Evolutionary conservation across 2,329 filamentous ascomycete species (phyloP).

Genomic region (Camillea tinctor): DNA sequence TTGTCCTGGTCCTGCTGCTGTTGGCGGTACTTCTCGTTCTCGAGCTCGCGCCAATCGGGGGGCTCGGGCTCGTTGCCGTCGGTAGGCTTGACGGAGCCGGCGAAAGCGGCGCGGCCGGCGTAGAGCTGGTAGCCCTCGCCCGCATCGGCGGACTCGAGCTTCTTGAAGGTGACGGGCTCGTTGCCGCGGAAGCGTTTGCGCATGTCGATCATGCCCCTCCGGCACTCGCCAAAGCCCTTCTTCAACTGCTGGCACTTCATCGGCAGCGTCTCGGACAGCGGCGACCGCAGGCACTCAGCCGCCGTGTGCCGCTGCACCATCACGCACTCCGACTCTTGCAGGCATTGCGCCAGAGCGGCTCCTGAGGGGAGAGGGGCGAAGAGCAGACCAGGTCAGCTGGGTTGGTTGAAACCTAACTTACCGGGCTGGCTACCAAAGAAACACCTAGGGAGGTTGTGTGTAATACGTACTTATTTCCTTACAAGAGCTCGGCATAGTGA

Average conservation of each 20-base stretch:
- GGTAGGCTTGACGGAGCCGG: conserved; percentile 61
- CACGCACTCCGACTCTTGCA: conserved; percentile 95
- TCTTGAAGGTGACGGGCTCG: conserved; percentile 70
- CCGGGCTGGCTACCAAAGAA: conserved; percentile 10
- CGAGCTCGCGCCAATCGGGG: conserved; percentile 61
- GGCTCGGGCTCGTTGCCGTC: conserved; percentile 64
- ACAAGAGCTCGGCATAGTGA: conserved; percentile 87
- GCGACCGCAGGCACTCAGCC: conserved; percentile 81
- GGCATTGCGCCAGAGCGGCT: conserved; percentile 87
- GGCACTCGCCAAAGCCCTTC: conserved; percentile 91
- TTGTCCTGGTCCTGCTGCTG: conserved; percentile 30
- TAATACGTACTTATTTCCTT: conserved; percentile 82
- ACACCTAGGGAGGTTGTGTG: conserved; percentile 1
- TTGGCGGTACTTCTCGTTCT: conserved; percentile 60
- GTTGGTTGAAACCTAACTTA: no score
- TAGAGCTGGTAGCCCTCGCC: conserved; percentile 70
- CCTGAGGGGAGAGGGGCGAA: no score
- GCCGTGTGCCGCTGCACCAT: conserved; percentile 87
- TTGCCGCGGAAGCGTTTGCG: conserved; percentile 97
- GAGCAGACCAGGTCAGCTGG: neutral
- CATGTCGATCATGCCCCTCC: conserved; percentile 97
- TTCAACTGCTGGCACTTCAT: conserved; percentile 89
- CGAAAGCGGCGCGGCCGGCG: conserved; percentile 71
- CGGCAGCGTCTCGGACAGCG: conserved; percentile 78
- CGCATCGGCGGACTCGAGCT: conserved; percentile 59